Percentiles rank a stretch among this genome's conserved stretches.
Conservation (phyloP, 2,329 filamentous ascomycete species). For the Neophaeococcomyces mojaviensis region DNA sequence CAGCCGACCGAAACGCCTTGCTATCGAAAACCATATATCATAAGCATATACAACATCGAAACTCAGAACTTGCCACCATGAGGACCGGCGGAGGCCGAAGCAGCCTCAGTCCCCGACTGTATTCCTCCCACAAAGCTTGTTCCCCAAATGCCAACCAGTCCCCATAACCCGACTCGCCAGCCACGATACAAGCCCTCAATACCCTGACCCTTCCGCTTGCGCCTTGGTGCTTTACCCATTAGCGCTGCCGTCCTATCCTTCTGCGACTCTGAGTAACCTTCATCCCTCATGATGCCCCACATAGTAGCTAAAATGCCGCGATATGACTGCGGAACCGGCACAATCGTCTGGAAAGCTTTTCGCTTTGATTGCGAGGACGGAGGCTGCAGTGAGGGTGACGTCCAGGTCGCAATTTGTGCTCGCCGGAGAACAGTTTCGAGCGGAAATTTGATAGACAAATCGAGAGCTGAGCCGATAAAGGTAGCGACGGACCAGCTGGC, state of each 20-base stretch:
- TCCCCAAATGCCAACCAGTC: conserved; percentile 49
- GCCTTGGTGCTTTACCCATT: conserved; percentile 33
- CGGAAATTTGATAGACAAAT: conserved; percentile 79
- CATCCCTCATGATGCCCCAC: conserved; percentile 75
- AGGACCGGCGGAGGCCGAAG: conserved; percentile 11
- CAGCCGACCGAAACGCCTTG: too few species aligned
- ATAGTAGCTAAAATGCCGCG: conserved; percentile 84
- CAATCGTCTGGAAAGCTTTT: conserved; percentile 59
- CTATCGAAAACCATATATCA: too few species aligned
- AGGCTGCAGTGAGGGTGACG: conserved; percentile 34
- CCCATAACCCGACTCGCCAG: conserved; percentile 51
- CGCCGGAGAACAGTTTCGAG: conserved; percentile 86
- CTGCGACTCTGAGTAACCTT: conserved; percentile 54
- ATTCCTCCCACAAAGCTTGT: conserved; percentile 36
- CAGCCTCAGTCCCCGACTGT: conserved; percentile 16
- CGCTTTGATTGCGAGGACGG: conserved; percentile 35
- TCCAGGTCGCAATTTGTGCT: conserved; percentile 70
- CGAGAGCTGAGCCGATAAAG: conserved; percentile 70
- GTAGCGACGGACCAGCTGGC: conserved; percentile 73
- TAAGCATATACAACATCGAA: not conserved
- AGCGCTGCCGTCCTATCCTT: conserved; percentile 32
- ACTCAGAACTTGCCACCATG: conserved; percentile 22
- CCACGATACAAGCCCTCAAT: conserved; percentile 50
- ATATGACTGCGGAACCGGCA: conserved; percentile 69
- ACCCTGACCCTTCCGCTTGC: conserved; percentile 47